A percentile compares a stretch with the other conserved stretches of the same genome.
These are phyloP conservation scores for Xylaria longipes DNA, from an alignment of 495 filamentous ascomycete genomes.

Conservation along the genomic window DNA sequence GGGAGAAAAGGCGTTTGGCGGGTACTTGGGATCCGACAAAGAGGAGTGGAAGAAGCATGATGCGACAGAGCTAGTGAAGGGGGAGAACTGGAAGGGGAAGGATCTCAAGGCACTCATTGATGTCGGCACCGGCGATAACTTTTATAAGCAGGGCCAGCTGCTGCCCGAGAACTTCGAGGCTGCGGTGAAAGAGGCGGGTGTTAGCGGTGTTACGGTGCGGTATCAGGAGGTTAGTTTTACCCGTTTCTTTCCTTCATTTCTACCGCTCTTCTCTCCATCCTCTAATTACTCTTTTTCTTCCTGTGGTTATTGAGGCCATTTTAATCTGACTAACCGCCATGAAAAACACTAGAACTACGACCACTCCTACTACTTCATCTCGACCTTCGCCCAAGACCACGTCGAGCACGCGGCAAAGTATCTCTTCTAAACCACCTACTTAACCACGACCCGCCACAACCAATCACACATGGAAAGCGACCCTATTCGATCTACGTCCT, in stretches of 20 bases:
- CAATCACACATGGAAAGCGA: not conserved
- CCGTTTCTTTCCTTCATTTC: not conserved
- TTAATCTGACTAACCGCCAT: not conserved
- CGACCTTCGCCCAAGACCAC: conserved; percentile 87
- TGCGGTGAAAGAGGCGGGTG: conserved; percentile 74
- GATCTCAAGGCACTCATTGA: conserved; percentile 80
- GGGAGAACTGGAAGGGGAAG: conserved; percentile 61
- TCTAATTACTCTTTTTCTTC: not conserved
- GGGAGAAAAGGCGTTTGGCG: conserved; percentile 93
- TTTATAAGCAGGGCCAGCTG: conserved; percentile 92
- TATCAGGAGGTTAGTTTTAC: conserved; percentile 70
- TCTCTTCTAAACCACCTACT: conserved; percentile 44
- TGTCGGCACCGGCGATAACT: conserved; percentile 92
- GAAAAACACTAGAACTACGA: conserved; percentile 72
- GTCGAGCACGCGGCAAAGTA: conserved; percentile 89
- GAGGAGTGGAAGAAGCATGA: conserved; percentile 86
- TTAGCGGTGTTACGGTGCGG: conserved; percentile 70
- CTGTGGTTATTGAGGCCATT: too few species aligned
- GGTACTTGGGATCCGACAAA: conserved; percentile 81
- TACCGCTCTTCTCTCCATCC: not conserved
- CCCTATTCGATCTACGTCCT: not conserved
- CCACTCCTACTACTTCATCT: conserved; percentile 95
- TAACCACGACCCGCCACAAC: not conserved
- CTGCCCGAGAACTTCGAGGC: conserved; percentile 90
- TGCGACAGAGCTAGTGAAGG: conserved; percentile 86